Percentiles rank a stretch among this genome's conserved stretches.
These are phyloP conservation scores for Chaetomium strumarium DNA, from an alignment of 2,329 filamentous ascomycete species.

Conservation along the genomic window DNA sequence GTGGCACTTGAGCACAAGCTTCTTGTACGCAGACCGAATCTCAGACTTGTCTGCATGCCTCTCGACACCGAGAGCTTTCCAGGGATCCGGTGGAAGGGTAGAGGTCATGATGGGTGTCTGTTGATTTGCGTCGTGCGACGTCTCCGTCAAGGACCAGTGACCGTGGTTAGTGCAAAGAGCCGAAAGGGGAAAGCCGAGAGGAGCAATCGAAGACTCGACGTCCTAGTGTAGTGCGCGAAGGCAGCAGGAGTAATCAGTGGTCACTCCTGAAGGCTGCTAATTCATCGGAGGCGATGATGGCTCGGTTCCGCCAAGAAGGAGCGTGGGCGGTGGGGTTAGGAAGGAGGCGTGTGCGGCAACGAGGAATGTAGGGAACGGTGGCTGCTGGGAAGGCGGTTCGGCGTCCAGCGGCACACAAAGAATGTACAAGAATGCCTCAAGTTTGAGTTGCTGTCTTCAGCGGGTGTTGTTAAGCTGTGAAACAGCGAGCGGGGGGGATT, in stretches of 20 bases:
- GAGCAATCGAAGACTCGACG: conserved; percentile 1
- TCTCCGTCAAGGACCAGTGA: conserved; percentile 11
- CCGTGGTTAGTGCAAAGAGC: conserved; percentile 6
- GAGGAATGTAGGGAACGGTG: conserved; percentile 14
- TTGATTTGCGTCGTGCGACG: not conserved
- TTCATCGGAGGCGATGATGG: conserved; percentile 20
- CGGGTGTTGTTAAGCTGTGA: conserved; percentile 12
- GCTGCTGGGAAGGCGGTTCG: not conserved
- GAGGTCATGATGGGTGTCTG: conserved; percentile 40
- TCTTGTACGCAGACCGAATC: conserved; percentile 76
- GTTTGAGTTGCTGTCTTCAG: conserved; percentile 5
- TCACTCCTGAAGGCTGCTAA: conserved; percentile 19
- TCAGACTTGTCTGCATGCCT: conserved; percentile 63
- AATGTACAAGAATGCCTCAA: conserved; percentile 2
- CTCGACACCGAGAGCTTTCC: conserved; percentile 67
- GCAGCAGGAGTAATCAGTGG: conserved; percentile 19
- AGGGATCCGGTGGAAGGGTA: conserved; percentile 65
- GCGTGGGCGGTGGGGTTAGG: conserved; percentile 12
- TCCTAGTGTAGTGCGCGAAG: conserved; percentile 10
- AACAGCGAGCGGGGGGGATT: conserved; percentile 17
- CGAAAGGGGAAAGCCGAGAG: not conserved
- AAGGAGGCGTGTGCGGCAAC: conserved; percentile 16
- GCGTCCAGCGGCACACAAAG: conserved; percentile 12
- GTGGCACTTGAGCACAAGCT: conserved; percentile 81
- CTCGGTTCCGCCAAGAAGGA: conserved; percentile 12